Evolutionary conservation across 345 rosid genomes (phyloP).

Genomic region (Hibiscus syriacus): DNA sequence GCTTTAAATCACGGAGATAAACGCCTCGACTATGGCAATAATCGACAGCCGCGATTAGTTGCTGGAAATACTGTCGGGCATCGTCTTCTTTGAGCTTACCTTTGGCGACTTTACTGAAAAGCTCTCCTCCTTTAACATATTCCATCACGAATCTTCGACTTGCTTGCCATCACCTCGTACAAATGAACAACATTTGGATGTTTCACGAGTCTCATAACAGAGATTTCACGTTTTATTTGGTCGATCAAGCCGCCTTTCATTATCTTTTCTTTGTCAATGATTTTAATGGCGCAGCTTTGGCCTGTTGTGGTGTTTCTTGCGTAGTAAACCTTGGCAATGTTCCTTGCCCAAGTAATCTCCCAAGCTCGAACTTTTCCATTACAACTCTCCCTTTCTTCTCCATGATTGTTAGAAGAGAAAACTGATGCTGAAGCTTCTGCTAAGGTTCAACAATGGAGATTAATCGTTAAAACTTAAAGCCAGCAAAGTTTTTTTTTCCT

Average conservation of each 20-base stretch:
- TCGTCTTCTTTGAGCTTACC: slow-evolving; percentile 68
- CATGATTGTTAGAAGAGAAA: slow-evolving; percentile 22
- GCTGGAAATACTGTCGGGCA: slow-evolving; percentile 72
- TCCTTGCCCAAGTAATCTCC: slow-evolving; percentile 69
- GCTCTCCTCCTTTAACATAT: slow-evolving; percentile 72
- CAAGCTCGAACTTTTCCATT: slow-evolving; percentile 64
- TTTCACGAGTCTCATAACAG: slow-evolving; percentile 69
- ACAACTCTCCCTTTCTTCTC: slow-evolving; percentile 49
- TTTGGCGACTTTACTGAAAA: slow-evolving; percentile 57
- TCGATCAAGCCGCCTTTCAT: slow-evolving; percentile 53
- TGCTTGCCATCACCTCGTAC: slow-evolving; percentile 89
- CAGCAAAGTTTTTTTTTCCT: neutral
- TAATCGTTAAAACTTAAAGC: neutral
- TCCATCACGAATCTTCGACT: slow-evolving; percentile 73
- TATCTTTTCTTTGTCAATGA: slow-evolving; percentile 67
- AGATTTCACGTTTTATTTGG: slow-evolving; percentile 84
- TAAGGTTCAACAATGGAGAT: neutral
- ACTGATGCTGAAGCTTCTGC: neutral
- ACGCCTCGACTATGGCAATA: slow-evolving; percentile 86
- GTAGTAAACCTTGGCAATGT: slow-evolving; percentile 85
- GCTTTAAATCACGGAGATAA: slow-evolving; percentile 81
- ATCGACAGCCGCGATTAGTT: slow-evolving; percentile 63
- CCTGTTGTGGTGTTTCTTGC: slow-evolving; percentile 54
- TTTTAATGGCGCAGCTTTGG: slow-evolving; percentile 63
- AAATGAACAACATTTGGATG: slow-evolving; percentile 74